Evolutionary conservation across 306 rosid genomes (phyloP).

Genomic region (Trifolium subterraneum): DNA sequence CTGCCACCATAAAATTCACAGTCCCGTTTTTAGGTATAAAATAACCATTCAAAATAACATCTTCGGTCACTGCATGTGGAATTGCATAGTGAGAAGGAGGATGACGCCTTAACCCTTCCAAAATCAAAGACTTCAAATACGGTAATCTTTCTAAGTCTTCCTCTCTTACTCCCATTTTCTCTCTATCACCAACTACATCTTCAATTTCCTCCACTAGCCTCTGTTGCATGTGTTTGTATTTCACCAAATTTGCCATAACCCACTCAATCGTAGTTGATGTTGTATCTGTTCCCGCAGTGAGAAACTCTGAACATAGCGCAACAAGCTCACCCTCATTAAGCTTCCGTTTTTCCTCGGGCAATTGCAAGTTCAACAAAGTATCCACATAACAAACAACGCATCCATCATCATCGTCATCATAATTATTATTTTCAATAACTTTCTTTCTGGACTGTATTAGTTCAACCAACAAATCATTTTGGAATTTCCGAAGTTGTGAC

Average conservation of each 20-base stretch:
- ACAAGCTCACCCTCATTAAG: not conserved
- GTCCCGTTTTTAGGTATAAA: not conserved
- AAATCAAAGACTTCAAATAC: too few species aligned
- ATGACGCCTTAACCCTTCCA: not conserved
- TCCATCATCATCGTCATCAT: not conserved
- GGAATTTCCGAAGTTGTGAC: not conserved
- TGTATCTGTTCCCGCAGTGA: not conserved
- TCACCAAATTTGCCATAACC: not conserved
- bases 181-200: not conserved
- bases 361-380: not conserved
- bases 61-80: not conserved
- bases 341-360: not conserved
- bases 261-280: not conserved
- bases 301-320: not conserved
- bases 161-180: not conserved
- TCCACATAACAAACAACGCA: not conserved
- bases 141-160: not conserved
- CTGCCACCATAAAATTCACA: too few species aligned
- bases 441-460: not conserved
- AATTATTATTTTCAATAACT: not conserved
- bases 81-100: not conserved
- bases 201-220: not conserved
- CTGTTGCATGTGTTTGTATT: not conserved
- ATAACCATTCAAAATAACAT: not conserved
- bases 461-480: not conserved